Base-by-base conservation (phyloP, 1,284 basidiomycete species). In the Cutaneotrichosporon sp. region DNA sequence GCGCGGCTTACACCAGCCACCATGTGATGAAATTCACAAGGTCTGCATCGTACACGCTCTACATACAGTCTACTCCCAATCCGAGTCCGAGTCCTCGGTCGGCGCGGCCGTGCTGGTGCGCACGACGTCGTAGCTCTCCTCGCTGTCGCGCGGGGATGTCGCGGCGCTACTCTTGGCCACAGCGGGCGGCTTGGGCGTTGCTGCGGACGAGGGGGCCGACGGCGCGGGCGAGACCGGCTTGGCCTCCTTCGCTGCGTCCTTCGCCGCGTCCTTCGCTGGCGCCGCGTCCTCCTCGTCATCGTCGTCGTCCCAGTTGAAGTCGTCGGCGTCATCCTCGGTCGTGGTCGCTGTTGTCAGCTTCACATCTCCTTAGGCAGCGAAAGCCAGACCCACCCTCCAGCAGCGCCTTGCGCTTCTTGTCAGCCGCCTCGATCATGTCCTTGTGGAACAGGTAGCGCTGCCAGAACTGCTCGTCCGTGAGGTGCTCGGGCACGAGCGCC, bases 371-470 rank as follows among this genome's bases (percentile, higher is more conserved):
- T n/a, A n/a, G n/a, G n/a, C n/a, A n/a, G n/a, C n/a, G n/a, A n/a
- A n/a, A n/a, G n/a, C n/a, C n/a, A n/a, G n/a, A 75, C 83, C 56
- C 73, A 90, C 92, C 87, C 82, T 89, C 85, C 20, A 97, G 80
- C 25, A 97, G 79, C 29, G 86, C 85, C 78, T 91, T 91, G 62
- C 94, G 86, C 68, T 88, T 87, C 70, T 86, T 86, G 74, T 93
- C 91, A 68, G 95, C 92, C 29, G 82, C 80, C 65, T 89, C 87
- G 64, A 97, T 94, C 78, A 93, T 91, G 74, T 90, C 82, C 36
- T 88, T 86, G 38, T 93, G 86, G 86, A 95, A 97, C 80, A 95
- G 92, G 79, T 93, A 97, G 16, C 93, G 84, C 54, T 86, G 85
- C 94, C 94, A 97, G 80, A 97, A 97, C 43, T 83, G 83, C 50